These are phyloP conservation scores for Canariomyces notabilis DNA, from an alignment of 2,329 filamentous ascomycete genomes.

Conservation along the genomic window DNA sequence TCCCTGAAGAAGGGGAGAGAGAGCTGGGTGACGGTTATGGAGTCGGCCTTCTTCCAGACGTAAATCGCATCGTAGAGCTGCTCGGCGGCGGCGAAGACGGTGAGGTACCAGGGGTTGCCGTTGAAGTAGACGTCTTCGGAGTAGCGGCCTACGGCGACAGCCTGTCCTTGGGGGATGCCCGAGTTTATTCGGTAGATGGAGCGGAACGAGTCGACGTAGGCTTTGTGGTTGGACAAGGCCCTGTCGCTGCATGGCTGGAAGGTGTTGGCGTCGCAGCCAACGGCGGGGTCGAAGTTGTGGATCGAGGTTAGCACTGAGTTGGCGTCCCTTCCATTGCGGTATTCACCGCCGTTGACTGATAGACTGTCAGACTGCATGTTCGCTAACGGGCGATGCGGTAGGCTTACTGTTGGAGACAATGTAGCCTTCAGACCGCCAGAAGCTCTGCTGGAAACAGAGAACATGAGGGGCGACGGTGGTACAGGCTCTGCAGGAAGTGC, in stretches of 20 bases:
- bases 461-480: slow-evolving; percentile 62
- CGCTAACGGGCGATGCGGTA: background rate
- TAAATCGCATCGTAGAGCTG: slow-evolving; percentile 72
- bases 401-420: slow-evolving; percentile 60
- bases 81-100: slow-evolving; percentile 72
- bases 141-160: slow-evolving; percentile 62
- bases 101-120: slow-evolving; percentile 78
- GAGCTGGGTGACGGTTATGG: slow-evolving; percentile 57
- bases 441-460: slow-evolving; percentile 68
- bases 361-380: background rate
- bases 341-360: slow-evolving; percentile 51
- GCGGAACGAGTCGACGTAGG: slow-evolving; percentile 70
- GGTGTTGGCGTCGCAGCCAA: slow-evolving; percentile 61
- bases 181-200: slow-evolving; percentile 64
- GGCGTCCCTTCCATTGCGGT: slow-evolving; percentile 64
- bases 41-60: slow-evolving; percentile 61
- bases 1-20: slow-evolving; percentile 70
- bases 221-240: slow-evolving; percentile 71
- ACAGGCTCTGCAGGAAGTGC: slow-evolving; percentile 56
- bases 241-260: slow-evolving; percentile 73
- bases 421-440: slow-evolving; percentile 61
- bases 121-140: slow-evolving; percentile 69
- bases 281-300: slow-evolving; percentile 63
- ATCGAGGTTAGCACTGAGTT: slow-evolving; percentile 65
- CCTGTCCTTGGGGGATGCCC: slow-evolving; percentile 54